These are phyloP conservation scores for Clitopilus passeckerianus DNA, from an alignment of 768 basidiomycete genomes.

Conservation along the genomic window DNA sequence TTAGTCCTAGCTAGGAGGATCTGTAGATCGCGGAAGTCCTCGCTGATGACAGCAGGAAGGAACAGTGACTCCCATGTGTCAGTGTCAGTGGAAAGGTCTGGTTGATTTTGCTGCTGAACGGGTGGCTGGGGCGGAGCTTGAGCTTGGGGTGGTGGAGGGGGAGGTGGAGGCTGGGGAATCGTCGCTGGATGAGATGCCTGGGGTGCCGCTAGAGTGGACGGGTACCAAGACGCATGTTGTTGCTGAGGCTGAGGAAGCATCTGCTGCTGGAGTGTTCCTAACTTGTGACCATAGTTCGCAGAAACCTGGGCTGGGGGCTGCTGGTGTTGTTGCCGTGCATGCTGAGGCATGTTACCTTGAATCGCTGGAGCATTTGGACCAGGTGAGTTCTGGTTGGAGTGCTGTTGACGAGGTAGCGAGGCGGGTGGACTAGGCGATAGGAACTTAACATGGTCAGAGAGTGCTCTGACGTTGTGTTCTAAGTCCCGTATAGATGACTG, in stretches of 20 bases:
- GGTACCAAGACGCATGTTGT: slow-evolving; percentile 55
- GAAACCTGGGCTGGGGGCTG: slow-evolving; percentile 32
- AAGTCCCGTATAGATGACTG: slow-evolving; percentile 76
- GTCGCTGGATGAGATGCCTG: slow-evolving; percentile 79
- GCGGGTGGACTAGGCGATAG: slow-evolving; percentile 50
- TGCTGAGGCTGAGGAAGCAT: slow-evolving; percentile 30
- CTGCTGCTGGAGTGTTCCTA: slow-evolving; percentile 30
- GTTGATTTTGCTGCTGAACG: not conserved
- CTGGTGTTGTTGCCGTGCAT: slow-evolving; percentile 37
- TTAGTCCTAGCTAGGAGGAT: slow-evolving; percentile 70
- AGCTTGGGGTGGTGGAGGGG: slow-evolving; percentile 23
- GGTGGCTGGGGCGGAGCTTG: slow-evolving; percentile 5
- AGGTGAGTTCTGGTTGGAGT: slow-evolving; percentile 30
- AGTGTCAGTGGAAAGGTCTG: slow-evolving; percentile 3
- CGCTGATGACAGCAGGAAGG: slow-evolving; percentile 68
- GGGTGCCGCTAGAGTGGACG: slow-evolving; percentile 65
- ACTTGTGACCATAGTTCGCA: slow-evolving; percentile 31
- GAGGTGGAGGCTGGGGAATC: slow-evolving; percentile 50
- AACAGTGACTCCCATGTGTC: slow-evolving; percentile 75
- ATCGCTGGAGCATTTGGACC: slow-evolving; percentile 32
- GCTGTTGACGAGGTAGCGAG: slow-evolving; percentile 39
- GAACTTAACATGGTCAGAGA: slow-evolving; percentile 83
- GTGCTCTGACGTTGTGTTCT: slow-evolving; percentile 67
- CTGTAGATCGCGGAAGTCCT: slow-evolving; percentile 70
- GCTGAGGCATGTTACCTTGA: slow-evolving; percentile 30